Evolutionary conservation across 768 basidiomycete species (phyloP).

Genomic region (Terana coerulea): DNA sequence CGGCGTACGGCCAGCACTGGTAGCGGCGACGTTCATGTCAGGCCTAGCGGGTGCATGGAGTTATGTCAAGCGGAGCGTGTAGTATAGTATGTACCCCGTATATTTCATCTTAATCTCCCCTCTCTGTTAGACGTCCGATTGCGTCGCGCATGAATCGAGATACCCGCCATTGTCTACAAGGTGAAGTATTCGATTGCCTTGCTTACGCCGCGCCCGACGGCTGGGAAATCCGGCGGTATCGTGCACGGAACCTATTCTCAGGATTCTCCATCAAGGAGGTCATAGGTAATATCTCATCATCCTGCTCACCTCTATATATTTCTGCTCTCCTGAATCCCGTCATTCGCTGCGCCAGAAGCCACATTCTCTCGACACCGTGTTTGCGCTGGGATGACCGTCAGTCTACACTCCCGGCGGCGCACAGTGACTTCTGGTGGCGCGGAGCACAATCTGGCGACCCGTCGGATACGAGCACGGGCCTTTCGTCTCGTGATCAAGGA

Average conservation of each 20-base stretch:
- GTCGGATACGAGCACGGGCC: neutral
- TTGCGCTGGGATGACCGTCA: slow-evolving; percentile 6
- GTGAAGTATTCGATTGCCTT: slow-evolving; percentile 6
- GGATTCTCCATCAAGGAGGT: slow-evolving; percentile 9
- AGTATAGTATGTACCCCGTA: slow-evolving; percentile 40
- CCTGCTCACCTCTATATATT: slow-evolving; percentile 9
- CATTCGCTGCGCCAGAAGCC: neutral
- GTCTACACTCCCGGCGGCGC: neutral
- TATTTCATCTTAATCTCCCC: slow-evolving; percentile 28
- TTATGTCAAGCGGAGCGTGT: slow-evolving; percentile 87
- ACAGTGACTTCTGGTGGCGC: neutral
- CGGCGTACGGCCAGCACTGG: slow-evolving; percentile 85
- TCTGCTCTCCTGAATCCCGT: neutral
- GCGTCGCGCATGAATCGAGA: slow-evolving; percentile 12
- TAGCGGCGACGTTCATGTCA: slow-evolving; percentile 86
- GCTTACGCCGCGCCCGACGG: slow-evolving; percentile 7
- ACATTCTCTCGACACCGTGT: neutral
- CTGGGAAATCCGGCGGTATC: slow-evolving; percentile 9
- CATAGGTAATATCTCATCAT: slow-evolving; percentile 1
- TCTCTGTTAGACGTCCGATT: slow-evolving; percentile 15
- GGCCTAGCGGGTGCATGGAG: slow-evolving; percentile 92
- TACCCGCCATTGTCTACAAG: slow-evolving; percentile 15
- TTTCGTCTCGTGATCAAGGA: slow-evolving; percentile 9
- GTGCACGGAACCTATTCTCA: slow-evolving; percentile 12
- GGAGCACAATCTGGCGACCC: neutral